These are phyloP conservation scores for Punica granatum DNA, from an alignment of 345 rosid species.

Conservation along the genomic window DNA sequence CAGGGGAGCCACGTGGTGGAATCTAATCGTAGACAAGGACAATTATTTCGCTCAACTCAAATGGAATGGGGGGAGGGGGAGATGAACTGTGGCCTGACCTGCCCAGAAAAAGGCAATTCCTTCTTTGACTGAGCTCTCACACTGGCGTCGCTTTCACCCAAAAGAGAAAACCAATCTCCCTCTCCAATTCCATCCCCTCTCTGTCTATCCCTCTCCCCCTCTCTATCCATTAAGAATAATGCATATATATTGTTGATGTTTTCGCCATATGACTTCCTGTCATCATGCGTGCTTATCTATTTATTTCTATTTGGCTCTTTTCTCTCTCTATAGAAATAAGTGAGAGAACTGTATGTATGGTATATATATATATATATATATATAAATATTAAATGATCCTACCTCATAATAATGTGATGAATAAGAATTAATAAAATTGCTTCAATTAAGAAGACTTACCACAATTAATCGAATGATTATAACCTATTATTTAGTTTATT, in stretches of 20 bases:
- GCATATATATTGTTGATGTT: no score
- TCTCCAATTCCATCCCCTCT: background rate
- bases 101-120: constrained; percentile 6
- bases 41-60: constrained; percentile 5
- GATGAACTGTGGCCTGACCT: constrained; percentile 5
- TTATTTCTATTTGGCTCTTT: no score
- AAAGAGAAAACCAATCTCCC: constrained; percentile 29
- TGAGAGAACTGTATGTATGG: no score
- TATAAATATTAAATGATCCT: no score
- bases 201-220: background rate
- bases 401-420: no score
- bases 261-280: constrained; percentile 1
- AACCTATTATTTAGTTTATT: no score
- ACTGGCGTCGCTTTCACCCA: constrained; percentile 46
- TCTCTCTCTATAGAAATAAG: constrained; percentile 26
- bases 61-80: background rate
- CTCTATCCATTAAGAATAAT: background rate
- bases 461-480: no score
- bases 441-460: no score
- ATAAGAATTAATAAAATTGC: no score
- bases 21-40: constrained; percentile 3
- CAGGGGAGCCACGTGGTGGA: constrained; percentile 2
- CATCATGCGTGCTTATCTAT: constrained; percentile 20
- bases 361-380: no score
- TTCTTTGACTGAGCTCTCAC: constrained; percentile 7